Conservation (phyloP, 495 filamentous ascomycete genomes). For the Opeltia flavorubescens region DNA sequence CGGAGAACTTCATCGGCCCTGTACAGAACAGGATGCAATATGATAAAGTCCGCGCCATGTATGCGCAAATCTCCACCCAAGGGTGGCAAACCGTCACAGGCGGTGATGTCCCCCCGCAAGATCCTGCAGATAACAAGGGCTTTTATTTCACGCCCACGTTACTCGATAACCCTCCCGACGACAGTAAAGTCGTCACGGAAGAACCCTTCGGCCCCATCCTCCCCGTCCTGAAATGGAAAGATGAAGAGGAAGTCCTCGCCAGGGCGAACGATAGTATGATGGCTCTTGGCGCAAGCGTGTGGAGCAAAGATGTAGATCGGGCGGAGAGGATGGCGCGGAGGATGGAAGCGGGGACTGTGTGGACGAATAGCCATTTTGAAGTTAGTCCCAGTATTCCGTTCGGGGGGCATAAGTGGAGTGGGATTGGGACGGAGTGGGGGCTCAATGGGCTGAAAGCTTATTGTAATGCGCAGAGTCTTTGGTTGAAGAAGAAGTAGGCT, state of each 20-base stretch:
- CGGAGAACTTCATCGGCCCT: constrained; percentile 35
- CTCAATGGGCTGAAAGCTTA: constrained; percentile 40
- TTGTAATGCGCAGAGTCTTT: constrained; percentile 31
- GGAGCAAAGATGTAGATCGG: constrained; percentile 29
- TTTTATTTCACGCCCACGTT: constrained; percentile 44
- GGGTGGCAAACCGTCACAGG: background rate
- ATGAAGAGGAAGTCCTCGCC: constrained; percentile 36
- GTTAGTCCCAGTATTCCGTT: constrained; percentile 34
- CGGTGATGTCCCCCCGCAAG: constrained; percentile 11
- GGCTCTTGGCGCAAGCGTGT: constrained; percentile 38
- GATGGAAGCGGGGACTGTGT: constrained; percentile 4
- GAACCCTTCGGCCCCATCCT: constrained; percentile 26
- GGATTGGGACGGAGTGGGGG: constrained; percentile 48
- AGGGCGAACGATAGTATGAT: constrained; percentile 32
- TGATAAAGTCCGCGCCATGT: constrained; percentile 25
- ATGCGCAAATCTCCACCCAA: background rate
- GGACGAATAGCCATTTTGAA: constrained; percentile 15
- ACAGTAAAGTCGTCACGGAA: constrained; percentile 32
- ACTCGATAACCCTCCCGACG: constrained; percentile 42
- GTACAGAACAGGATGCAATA: constrained; percentile 51
- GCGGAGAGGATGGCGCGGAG: constrained; percentile 31
- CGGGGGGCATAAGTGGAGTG: constrained; percentile 47
- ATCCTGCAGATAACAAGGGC: constrained; percentile 18
- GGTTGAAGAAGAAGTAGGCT: background rate
- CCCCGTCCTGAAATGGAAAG: constrained; percentile 31